Evolutionary conservation across 1,284 basidiomycete genomes (phyloP), one percentile per base, ranked within the genome.

Genomic region (Serendipita sp.): DNA sequence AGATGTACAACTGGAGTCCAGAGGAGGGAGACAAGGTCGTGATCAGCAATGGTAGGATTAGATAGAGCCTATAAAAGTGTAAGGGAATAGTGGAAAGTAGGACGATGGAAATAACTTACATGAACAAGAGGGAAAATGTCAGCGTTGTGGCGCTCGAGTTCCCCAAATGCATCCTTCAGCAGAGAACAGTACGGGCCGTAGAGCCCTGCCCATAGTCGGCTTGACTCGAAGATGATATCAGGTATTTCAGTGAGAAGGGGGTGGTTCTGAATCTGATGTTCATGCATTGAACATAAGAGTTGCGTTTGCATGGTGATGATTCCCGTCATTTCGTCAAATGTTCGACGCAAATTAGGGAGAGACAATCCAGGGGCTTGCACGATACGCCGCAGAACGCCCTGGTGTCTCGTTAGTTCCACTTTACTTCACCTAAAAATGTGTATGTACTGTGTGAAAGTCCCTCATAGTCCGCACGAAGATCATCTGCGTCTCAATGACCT

Each of bases 91-190:
- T 29, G 2, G 32, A 58, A 58, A 58, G 17, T 22, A 10, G n/a
- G 32, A 32, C 32, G n/a, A 5, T 8, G 2, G 1, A 49, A 49
- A 15, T 22, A 15, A n/a, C 53, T 58, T 10, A 58, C 53, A 32
- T 58, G 53, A 30, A 58, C 53, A 8, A 58, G n/a, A 32, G 53
- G 53, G 32, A 58, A 58, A 5, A 58, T 35, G n/a, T 58, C 29
- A 4, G 53, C 53, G 17, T 32, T 58, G 34, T 58, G 53, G 32
- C 8, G 4, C 32, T 58, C 53, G 12, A 58, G 53, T n/a, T 58
- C 53, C 8, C 34, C 26, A n/a, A 58, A 34, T 32, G 53, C 53
- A 58, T 58, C 53, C 15, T n/a, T 30, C 53, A 58, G 53, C 29
- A n/a, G 10, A 22, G 53, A 32, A 32, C 6, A 58, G n/a, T 58